A percentile compares a stretch with the other conserved stretches of the same genome.
Conservation (phyloP, 2,329 filamentous ascomycete genomes). For the Fusarium longipes region DNA sequence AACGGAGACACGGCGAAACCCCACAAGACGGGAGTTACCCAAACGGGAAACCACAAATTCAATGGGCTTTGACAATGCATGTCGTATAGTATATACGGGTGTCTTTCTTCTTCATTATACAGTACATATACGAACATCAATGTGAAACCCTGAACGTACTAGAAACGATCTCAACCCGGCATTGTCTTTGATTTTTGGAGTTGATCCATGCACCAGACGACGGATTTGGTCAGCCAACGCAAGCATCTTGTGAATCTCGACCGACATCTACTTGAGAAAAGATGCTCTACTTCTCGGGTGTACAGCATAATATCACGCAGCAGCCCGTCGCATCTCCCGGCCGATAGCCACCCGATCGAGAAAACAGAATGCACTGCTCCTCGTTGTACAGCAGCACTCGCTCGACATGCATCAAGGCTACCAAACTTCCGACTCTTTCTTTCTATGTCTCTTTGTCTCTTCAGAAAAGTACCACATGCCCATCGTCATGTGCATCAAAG, state of each 20-base stretch:
- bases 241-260: slow-evolving; percentile 7
- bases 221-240: slow-evolving; percentile 6
- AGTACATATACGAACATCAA: slow-evolving; percentile 8
- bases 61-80: not conserved
- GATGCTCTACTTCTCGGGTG: not conserved
- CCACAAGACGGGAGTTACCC: slow-evolving; percentile 25
- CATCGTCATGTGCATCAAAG: slow-evolving; percentile 25
- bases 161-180: not conserved
- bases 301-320: slow-evolving; percentile 20
- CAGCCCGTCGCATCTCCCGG: not conserved
- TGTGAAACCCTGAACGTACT: not conserved
- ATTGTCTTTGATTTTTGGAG: not conserved
- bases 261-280: not conserved
- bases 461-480: slow-evolving; percentile 21
- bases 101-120: not conserved
- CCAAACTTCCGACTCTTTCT: not conserved
- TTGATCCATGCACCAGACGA: slow-evolving; percentile 1
- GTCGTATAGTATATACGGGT: slow-evolving; percentile 5
- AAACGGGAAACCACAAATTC: slow-evolving; percentile 28
- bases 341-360: slow-evolving; percentile 9
- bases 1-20: slow-evolving; percentile 7
- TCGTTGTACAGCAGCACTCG: slow-evolving; percentile 35
- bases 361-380: slow-evolving; percentile 5
- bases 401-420: slow-evolving; percentile 9
- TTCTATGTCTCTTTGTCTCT: not conserved